Evolutionary conservation across 768 basidiomycete species (phyloP).

Genomic region (Mycena maculata): DNA sequence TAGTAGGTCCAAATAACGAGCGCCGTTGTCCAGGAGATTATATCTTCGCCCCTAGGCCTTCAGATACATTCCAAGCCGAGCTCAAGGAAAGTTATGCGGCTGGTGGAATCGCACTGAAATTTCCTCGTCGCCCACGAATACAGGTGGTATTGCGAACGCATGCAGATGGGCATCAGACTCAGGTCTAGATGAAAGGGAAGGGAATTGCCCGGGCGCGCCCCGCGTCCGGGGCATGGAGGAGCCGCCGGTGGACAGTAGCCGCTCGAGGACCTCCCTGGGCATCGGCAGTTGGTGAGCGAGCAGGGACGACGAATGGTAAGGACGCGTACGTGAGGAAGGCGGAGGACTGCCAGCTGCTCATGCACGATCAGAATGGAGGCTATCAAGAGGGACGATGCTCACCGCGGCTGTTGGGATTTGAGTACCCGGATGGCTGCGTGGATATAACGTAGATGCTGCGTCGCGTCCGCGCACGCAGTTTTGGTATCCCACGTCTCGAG

Average conservation of each 20-base stretch:
- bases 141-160: neutral
- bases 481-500: neutral
- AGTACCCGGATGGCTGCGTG: neutral
- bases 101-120: neutral
- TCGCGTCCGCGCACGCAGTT: too few species aligned
- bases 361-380: neutral
- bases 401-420: neutral
- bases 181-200: neutral
- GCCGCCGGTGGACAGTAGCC: too few species aligned
- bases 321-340: neutral
- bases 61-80: too few species aligned
- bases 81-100: too few species aligned
- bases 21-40: too few species aligned
- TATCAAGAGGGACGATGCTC: neutral
- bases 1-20: too few species aligned
- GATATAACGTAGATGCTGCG: neutral
- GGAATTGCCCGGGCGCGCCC: too few species aligned
- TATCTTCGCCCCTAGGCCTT: too few species aligned
- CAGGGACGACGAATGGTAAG: neutral
- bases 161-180: neutral
- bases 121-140: slow-evolving; percentile 1
- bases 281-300: neutral
- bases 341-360: neutral
- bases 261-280: too few species aligned
- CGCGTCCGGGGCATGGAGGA: too few species aligned